Evolutionary conservation across 108 stramenopile species (phyloP).

Genomic region (Nitzschia putrida): DNA sequence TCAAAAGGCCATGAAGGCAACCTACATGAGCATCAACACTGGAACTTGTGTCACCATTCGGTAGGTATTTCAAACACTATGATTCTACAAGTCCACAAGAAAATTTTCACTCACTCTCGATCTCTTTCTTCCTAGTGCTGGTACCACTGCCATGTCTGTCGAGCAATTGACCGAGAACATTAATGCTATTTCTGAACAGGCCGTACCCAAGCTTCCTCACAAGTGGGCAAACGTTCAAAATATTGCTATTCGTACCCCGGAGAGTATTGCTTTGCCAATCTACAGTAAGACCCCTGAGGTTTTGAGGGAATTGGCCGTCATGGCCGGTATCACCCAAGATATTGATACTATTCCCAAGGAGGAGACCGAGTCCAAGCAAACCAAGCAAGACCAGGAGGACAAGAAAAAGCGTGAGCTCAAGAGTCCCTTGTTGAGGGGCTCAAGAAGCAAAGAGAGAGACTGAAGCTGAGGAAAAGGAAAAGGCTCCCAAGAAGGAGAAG

Average conservation of each 20-base stretch:
- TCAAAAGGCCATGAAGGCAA: conserved; percentile 58
- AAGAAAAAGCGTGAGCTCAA: conserved; percentile 31
- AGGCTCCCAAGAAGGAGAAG: conserved; percentile 9
- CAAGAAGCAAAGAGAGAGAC: conserved; percentile 66
- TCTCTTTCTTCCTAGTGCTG: conserved; percentile 46
- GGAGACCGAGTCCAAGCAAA: conserved; percentile 5
- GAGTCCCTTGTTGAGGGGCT: conserved; percentile 70
- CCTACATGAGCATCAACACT: conserved; percentile 70
- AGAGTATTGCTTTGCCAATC: conserved; percentile 78
- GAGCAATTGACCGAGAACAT: conserved; percentile 75
- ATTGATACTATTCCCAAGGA: conserved; percentile 14
- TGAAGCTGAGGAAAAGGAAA: conserved; percentile 27
- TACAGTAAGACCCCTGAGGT: conserved; percentile 82
- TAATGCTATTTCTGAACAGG: conserved; percentile 51
- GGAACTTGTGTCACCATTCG: conserved; percentile 85
- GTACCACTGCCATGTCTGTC: conserved; percentile 76
- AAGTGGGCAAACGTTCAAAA: conserved; percentile 88
- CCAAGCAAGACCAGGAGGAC: conserved; percentile 12
- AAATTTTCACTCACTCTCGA: neutral
- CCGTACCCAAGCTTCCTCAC: conserved; percentile 71
- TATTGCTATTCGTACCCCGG: conserved; percentile 80
- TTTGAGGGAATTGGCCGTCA: conserved; percentile 53
- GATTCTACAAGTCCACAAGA: neutral
- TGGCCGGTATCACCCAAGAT: conserved; percentile 41
- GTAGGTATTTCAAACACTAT: conserved; percentile 24